Conservation (phyloP, 2,329 filamentous ascomycete genomes). For the Fusarium sp. region DNA sequence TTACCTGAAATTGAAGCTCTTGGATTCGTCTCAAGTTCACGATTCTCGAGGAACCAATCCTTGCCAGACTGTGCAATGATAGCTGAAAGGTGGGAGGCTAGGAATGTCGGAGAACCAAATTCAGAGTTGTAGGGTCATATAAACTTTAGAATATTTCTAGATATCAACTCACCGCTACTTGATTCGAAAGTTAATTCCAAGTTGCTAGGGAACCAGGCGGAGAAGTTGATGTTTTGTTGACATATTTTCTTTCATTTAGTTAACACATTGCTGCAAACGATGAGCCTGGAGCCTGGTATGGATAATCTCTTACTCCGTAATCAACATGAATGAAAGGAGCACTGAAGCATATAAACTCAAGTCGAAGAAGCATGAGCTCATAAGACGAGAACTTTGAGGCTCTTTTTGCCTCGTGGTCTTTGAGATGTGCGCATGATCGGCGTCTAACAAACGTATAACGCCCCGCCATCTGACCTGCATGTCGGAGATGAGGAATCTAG, state of each 20-base stretch:
- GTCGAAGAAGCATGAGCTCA: neutral
- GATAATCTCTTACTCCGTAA: neutral
- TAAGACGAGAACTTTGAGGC: neutral
- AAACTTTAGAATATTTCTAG: conserved; percentile 33
- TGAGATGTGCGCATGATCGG: neutral
- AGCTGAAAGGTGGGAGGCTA: neutral
- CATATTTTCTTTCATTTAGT: conserved; percentile 3
- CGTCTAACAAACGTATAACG: conserved; percentile 22
- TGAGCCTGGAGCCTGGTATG: neutral
- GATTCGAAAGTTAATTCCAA: conserved; percentile 27
- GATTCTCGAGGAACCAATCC: neutral
- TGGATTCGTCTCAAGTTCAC: neutral
- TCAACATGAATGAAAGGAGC: neutral
- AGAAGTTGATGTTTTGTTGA: conserved; percentile 21
- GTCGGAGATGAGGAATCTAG: conserved; percentile 5
- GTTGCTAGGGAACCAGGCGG: conserved; percentile 29
- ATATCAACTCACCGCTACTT: conserved; percentile 17
- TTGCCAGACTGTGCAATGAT: neutral
- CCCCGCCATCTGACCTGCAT: neutral
- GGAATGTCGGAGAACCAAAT: conserved; percentile 28
- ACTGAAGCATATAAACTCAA: neutral
- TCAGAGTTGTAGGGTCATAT: conserved; percentile 10
- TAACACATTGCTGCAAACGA: neutral
- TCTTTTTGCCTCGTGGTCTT: neutral
- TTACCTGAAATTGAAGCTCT: neutral